These are phyloP conservation scores for Phytophthora sansomeana DNA, from an alignment of 352 stramenopile genomes.

Conservation along the genomic window DNA sequence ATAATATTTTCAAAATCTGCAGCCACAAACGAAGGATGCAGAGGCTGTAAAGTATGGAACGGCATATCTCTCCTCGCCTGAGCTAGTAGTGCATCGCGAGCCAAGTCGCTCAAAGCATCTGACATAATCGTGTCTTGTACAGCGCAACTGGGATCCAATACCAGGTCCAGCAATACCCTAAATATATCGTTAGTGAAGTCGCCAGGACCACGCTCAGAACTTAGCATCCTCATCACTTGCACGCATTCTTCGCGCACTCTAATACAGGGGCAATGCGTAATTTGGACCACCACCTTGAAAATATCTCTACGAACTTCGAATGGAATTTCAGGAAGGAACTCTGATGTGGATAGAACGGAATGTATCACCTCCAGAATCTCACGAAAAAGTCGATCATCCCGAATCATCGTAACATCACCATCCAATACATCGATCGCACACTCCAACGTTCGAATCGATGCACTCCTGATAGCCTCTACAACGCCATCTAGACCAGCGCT, in stretches of 20 bases:
- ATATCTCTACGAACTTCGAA: constrained; percentile 13
- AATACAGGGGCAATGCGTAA: constrained; percentile 21
- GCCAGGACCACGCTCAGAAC: constrained; percentile 13
- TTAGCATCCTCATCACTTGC: constrained; percentile 33
- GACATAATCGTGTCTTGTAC: constrained; percentile 21
- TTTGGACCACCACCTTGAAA: constrained; percentile 11
- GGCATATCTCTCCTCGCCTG: constrained; percentile 7
- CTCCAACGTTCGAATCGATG: constrained; percentile 32
- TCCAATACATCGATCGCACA: constrained; percentile 26
- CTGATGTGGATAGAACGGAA: constrained; percentile 21
- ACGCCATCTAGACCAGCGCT: constrained; percentile 10
- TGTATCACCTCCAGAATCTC: constrained; percentile 35
- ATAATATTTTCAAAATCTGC: constrained; percentile 62
- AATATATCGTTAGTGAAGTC: constrained; percentile 26
- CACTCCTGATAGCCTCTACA: constrained; percentile 16
- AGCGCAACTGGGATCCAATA: constrained; percentile 25
- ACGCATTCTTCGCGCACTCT: constrained; percentile 35
- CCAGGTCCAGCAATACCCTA: constrained; percentile 28
- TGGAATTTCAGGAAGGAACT: constrained; percentile 23
- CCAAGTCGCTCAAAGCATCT: constrained; percentile 21
- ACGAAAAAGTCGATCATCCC: constrained; percentile 24
- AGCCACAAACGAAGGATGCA: constrained; percentile 45
- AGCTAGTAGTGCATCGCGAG: constrained; percentile 28
- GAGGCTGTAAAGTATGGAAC: constrained; percentile 11
- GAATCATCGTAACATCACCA: constrained; percentile 15